These are phyloP conservation scores for Erodium texanum DNA, from an alignment of 441 rosid genomes.

Conservation along the genomic window DNA sequence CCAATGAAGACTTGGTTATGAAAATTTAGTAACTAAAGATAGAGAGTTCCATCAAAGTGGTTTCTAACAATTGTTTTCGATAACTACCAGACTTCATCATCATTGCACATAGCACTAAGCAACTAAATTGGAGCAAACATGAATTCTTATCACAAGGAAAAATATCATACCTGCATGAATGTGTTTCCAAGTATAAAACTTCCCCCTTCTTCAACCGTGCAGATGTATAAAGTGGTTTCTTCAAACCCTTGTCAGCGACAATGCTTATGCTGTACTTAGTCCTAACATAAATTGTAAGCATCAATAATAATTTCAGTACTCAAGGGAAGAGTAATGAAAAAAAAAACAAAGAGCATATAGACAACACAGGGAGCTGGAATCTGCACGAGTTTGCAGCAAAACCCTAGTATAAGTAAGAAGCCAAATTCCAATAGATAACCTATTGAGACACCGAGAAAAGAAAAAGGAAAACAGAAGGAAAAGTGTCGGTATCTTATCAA, in stretches of 20 bases:
- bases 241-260: slow-evolving; percentile 95
- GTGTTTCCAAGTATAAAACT: slow-evolving; percentile 86
- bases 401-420: not conserved
- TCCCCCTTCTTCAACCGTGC: slow-evolving; percentile 97
- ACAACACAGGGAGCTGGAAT: too few species aligned
- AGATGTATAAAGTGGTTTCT: slow-evolving; percentile 86
- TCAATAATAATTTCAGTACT: not conserved
- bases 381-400: not conserved
- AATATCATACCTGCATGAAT: slow-evolving; percentile 69
- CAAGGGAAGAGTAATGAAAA: not conserved
- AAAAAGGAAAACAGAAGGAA: not conserved
- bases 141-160: not conserved
- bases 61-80: not conserved
- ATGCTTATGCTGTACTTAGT: slow-evolving; percentile 91
- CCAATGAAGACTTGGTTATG: too few species aligned
- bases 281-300: slow-evolving; percentile 38
- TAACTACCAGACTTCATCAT: not conserved
- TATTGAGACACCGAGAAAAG: slow-evolving; percentile 3
- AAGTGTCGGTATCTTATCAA: slow-evolving; percentile 7
- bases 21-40: too few species aligned
- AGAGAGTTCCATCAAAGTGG: too few species aligned
- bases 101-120: not conserved
- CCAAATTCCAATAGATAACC: not conserved
- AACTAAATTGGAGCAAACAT: too few species aligned
- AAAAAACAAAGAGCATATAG: too few species aligned